Percentiles rank a stretch among this genome's conserved stretches.
Evolutionary conservation across 306 rosid genomes (phyloP).

Genomic region (Hippophae tibetana): DNA sequence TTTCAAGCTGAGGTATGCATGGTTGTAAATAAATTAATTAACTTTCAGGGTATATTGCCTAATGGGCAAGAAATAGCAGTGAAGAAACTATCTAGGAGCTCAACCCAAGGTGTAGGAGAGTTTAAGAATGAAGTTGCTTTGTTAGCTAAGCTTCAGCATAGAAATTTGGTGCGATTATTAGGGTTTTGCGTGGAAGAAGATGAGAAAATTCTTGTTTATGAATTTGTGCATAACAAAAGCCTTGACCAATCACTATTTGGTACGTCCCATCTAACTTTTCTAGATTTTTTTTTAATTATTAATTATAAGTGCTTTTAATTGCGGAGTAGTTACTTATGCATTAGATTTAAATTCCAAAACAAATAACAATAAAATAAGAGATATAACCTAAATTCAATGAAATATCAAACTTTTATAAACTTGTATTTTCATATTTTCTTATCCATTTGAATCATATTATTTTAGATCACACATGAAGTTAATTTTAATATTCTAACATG

Average conservation of each 20-base stretch:
- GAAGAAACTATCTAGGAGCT: background rate
- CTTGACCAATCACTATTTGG: constrained; percentile 19
- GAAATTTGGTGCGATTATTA: constrained; percentile 6
- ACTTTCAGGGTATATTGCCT: background rate
- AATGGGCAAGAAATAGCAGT: constrained; percentile 9
- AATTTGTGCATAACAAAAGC: constrained; percentile 15
- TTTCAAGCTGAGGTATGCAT: no score
- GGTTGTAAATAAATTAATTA: no score
- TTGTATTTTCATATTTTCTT: no score
- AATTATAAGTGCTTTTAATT: background rate
- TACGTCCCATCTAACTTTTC: background rate
- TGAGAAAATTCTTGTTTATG: background rate
- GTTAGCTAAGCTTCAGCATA: constrained; percentile 11
- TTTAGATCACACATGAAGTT: no score
- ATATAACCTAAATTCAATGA: no score
- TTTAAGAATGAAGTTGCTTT: constrained; percentile 14
- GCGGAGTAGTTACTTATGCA: no score
- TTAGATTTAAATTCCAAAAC: no score
- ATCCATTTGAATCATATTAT: no score
- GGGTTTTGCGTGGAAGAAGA: constrained; percentile 4
- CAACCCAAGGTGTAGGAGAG: constrained; percentile 9
- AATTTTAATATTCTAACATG: no score
- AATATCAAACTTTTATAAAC: no score
- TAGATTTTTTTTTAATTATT: background rate
- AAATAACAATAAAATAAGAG: no score